Evolutionary conservation across 352 stramenopile species (phyloP), one percentile per base, ranked within the genome.

Genomic region (Pythium phragmiticola): DNA sequence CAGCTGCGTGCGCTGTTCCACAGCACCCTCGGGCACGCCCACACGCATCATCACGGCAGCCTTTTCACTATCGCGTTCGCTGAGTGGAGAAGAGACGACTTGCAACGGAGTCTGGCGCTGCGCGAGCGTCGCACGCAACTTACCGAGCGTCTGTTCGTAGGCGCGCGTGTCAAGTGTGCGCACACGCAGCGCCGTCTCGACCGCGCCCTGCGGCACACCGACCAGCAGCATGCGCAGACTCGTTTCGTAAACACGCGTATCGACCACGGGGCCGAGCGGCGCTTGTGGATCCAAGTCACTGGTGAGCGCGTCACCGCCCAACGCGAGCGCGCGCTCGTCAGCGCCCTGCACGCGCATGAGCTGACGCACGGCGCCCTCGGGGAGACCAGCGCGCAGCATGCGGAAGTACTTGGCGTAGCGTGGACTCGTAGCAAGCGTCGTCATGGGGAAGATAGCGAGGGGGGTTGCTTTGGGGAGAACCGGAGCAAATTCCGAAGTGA

Each of bases 101-200:
- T 39, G 34, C 34, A 39, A 39, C 34, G 34, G 7, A 2, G 34
- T 39, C 11, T 21, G 28, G 51, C 42, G 41, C 33, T 21, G 41
- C 14, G 60, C 51, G 30, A 66, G 41, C 28, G 60, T 50, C 13
- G 60, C 60, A 17, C 45, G 52, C 12, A 66, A 23, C 26, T 53
- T 51, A 19, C 50, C 60, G 21, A 66, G 60, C 52, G 60, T 66
- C 50, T 66, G 60, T 33, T 66, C 60, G 51, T 66, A 66, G 12
- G 51, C 51, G 14, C 19, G 42, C 51, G 41, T 37, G 41, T 60
- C n/a, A 9, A 66, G 51, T 21, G 28, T 28, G 42, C 21, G 51
- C 19, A 28, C 55, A 5, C 46, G 41, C 19, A 66, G 19, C 23
- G 41, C 33, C 4, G 11, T 26, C 51, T 66, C 60, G 0, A 66